Evolutionary conservation across 805 yeast genomes (phyloP), one percentile per base, ranked within the genome.

Genomic region (Geotrichum ghanense): DNA sequence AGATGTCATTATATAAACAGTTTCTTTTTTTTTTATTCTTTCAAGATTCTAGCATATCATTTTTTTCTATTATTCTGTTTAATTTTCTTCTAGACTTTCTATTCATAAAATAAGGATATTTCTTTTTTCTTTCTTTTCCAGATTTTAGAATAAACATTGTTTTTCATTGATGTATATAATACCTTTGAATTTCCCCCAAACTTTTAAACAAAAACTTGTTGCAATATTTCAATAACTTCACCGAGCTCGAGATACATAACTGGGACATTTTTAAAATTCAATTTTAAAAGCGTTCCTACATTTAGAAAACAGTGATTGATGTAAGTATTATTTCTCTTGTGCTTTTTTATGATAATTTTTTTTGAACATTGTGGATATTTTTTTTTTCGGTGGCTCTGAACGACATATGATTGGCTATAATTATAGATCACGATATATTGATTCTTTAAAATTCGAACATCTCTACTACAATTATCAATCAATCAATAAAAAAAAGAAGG

Each of bases 151-250:
- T 6, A 12, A 4, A 31, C 19, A 12, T n/a, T n/a, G 14, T 10
- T 31, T 31, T 31, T 31, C 37, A 31, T 31, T 16, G 37, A 31
- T 31, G n/a, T n/a, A 31, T 31, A 31, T 31, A 31, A 31, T 31
- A 31, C 10, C 37, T 31, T 31, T 31, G 37, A 16, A 31, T n/a
- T 31, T 31, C 37, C 37, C 37, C 31, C 10, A 31, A 31, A 31
- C 37, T 31, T 31, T 6, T 6, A 6, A n/a, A 31, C 5, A 31
- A 14, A 31, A 31, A 31, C 37, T 19, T 31, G 6, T 31, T 19
- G 17, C 12, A 16, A 31, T 31, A 31, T 31, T 24, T 12, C 7
- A 7, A 24, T 24, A 7, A 7, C 12, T 24, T 24, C 27, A 7
- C 16, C 37, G 37, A 31, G 17, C 12, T 31, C 4, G 6, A 31